These are phyloP conservation scores for Nemania sp. DNA, from an alignment of 2,329 filamentous ascomycete genomes.

Conservation along the genomic window DNA sequence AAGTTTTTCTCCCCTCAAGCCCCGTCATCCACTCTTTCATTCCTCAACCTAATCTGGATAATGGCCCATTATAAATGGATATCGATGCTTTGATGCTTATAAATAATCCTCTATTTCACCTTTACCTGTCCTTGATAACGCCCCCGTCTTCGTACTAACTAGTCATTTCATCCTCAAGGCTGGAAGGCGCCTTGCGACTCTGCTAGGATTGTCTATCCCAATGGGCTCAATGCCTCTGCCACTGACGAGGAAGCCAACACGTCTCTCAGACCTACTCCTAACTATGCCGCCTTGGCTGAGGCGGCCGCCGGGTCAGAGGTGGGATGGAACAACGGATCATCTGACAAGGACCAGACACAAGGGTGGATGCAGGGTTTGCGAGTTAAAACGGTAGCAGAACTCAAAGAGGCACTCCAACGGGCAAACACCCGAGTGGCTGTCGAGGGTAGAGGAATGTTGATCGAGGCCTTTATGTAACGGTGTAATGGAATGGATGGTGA, in stretches of 20 bases:
- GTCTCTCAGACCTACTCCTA: constrained; percentile 46
- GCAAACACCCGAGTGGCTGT: constrained; percentile 36
- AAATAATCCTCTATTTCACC: no score
- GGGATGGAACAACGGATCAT: constrained; percentile 8
- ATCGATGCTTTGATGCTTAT: no score
- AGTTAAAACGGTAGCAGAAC: constrained; percentile 38
- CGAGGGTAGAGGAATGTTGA: constrained; percentile 42
- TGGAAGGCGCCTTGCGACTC: constrained; percentile 48
- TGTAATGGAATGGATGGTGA: no score
- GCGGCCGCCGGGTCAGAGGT: constrained; percentile 43
- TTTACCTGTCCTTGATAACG: no score
- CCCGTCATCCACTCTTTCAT: no score
- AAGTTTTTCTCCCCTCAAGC: no score
- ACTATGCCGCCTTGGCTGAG: constrained; percentile 46
- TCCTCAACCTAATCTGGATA: no score
- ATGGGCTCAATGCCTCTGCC: constrained; percentile 40
- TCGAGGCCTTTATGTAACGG: constrained; percentile 45
- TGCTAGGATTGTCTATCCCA: constrained; percentile 44
- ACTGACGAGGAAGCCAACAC: constrained; percentile 46
- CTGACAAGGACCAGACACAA: no score
- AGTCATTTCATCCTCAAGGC: no score
- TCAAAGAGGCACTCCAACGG: constrained; percentile 36
- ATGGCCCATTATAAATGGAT: no score
- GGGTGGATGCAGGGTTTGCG: constrained; percentile 43
- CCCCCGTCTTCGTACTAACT: no score